phyloP scores from a whole-genome alignment of 257 asterid genomes.

The Ligustrum vulgare region DNA sequence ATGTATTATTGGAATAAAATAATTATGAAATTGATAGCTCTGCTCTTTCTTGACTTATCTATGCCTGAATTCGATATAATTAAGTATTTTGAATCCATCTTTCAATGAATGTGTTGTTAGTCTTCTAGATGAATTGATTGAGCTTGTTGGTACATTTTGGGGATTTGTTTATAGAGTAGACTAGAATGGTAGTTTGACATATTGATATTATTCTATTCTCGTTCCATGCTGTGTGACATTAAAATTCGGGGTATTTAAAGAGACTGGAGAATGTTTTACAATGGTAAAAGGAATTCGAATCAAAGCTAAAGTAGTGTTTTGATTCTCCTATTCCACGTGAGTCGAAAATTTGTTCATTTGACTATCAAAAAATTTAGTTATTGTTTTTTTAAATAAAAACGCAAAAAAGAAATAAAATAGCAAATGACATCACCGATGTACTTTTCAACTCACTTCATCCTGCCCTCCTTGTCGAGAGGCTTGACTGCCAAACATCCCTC shows the following conservation, averaged over 20 bases:
- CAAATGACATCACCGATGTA: too few species aligned
- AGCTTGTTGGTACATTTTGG: not conserved
- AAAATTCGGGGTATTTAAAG: not conserved
- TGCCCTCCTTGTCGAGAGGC: too few species aligned
- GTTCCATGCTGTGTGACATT: not conserved
- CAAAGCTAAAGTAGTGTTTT: not conserved
- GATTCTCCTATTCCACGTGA: not conserved
- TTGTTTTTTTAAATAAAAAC: too few species aligned
- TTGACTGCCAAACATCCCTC: too few species aligned
- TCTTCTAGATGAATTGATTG: conserved; percentile 5
- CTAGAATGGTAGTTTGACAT: too few species aligned
- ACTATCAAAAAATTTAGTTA: not conserved
- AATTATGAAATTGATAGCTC: conserved; percentile 8
- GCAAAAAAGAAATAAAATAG: too few species aligned
- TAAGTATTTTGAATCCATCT: conserved; percentile 16
- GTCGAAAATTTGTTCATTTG: not conserved
- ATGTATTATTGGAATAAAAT: conserved; percentile 6
- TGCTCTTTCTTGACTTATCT: conserved; percentile 1
- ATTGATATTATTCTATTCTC: not conserved
- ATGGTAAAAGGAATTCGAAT: not conserved
- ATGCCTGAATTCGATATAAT: conserved; percentile 16
- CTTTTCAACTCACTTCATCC: too few species aligned
- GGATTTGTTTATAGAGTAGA: not conserved
- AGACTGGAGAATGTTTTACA: not conserved
- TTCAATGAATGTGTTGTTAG: not conserved